These are phyloP conservation scores for Leucocoprinus birnbaumii DNA, from an alignment of 768 basidiomycete genomes.

Conservation along the genomic window DNA sequence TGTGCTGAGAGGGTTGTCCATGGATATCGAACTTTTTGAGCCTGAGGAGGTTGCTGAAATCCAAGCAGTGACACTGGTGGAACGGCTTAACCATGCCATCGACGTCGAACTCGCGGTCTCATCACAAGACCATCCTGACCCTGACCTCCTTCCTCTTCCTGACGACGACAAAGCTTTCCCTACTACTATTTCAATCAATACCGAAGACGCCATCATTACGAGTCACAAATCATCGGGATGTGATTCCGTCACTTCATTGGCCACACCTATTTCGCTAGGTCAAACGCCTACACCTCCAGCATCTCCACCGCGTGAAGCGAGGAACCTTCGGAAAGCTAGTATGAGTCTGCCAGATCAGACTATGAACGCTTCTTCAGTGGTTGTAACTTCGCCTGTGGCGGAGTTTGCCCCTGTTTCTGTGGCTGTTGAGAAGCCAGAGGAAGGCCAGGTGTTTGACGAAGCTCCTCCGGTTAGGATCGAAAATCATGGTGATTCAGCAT, in stretches of 20 bases:
- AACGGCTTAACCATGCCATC: not conserved
- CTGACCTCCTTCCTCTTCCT: conserved; percentile 40
- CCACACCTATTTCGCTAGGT: conserved; percentile 12
- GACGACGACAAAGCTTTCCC: conserved; percentile 16
- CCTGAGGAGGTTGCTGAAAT: not conserved
- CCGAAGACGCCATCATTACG: conserved; percentile 3
- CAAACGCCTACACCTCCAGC: conserved; percentile 45
- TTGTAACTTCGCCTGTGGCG: not conserved
- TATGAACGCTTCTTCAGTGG: not conserved
- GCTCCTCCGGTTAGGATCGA: no score
- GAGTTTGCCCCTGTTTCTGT: not conserved
- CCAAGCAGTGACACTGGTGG: not conserved
- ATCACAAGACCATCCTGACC: conserved; percentile 29
- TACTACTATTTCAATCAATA: conserved; percentile 10
- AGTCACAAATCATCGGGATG: not conserved
- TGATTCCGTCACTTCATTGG: not conserved
- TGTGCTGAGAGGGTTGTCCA: not conserved
- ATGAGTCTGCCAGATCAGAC: not conserved
- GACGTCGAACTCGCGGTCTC: not conserved
- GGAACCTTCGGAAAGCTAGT: conserved; percentile 1
- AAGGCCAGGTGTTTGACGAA: no score
- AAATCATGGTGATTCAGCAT: no score
- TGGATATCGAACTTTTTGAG: not conserved
- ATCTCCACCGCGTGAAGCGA: conserved; percentile 29
- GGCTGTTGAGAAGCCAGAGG: not conserved